These are phyloP conservation scores for Xylariaceae sp. DNA, from an alignment of 2,329 filamentous ascomycete species.

Conservation along the genomic window DNA sequence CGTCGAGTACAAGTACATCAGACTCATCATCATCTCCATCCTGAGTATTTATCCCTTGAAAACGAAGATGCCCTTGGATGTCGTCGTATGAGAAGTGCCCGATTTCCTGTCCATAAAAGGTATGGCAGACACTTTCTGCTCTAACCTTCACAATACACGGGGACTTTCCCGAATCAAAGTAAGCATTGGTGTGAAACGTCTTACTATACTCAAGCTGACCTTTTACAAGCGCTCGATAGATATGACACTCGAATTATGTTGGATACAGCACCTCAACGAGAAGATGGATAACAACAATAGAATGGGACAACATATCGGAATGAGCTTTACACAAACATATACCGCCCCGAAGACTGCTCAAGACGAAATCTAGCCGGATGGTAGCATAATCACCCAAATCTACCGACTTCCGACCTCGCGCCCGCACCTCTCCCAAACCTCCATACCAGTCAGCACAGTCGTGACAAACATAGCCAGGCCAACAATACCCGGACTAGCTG, in stretches of 20 bases:
- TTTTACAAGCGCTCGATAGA: not conserved
- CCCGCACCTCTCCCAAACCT: constrained; percentile 55
- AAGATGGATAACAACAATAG: not conserved
- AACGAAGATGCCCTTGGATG: too few relatives aligned
- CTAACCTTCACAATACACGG: too few relatives aligned
- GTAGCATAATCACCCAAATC: not conserved
- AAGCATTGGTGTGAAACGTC: not conserved
- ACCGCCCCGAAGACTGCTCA: too few relatives aligned
- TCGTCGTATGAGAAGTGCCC: too few relatives aligned
- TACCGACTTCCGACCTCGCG: constrained; percentile 21
- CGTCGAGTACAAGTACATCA: not conserved
- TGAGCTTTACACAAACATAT: too few relatives aligned
- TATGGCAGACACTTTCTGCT: too few relatives aligned
- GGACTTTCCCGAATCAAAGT: not conserved
- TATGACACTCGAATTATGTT: not conserved
- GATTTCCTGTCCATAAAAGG: too few relatives aligned
- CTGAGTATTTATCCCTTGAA: not conserved
- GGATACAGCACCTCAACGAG: not conserved
- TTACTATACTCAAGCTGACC: not conserved
- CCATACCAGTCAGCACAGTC: constrained; percentile 54
- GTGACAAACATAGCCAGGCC: constrained; percentile 56
- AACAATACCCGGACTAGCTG: constrained; percentile 46
- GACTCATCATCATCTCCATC: not conserved
- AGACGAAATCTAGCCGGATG: too few relatives aligned
- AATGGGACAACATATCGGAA: not conserved